These are phyloP conservation scores for Lasiodiplodia theobromae DNA, from an alignment of 2,329 filamentous ascomycete genomes.

Conservation along the genomic window DNA sequence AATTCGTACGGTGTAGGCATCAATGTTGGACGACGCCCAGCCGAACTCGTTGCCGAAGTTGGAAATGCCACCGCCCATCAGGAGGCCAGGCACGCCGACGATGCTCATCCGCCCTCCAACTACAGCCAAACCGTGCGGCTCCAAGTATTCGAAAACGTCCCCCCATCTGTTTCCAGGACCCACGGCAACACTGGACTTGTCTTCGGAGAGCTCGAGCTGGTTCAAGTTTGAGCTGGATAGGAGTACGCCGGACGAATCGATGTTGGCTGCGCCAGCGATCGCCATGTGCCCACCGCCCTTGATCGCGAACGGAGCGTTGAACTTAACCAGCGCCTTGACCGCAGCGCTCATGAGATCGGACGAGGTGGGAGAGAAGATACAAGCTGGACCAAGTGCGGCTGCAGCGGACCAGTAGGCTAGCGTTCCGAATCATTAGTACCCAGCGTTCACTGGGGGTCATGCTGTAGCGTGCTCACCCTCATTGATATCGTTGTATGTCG, in stretches of 20 bases:
- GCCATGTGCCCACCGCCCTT: slow-evolving; percentile 39
- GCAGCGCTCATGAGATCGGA: slow-evolving; percentile 5
- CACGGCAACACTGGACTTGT: slow-evolving; percentile 37
- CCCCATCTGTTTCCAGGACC: slow-evolving; percentile 42
- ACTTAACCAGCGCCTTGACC: slow-evolving; percentile 3
- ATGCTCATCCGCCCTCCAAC: slow-evolving; percentile 49
- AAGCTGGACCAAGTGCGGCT: slow-evolving; percentile 29
- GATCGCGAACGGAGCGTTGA: slow-evolving; percentile 33
- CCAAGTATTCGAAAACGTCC: slow-evolving; percentile 39
- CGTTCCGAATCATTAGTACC: background rate
- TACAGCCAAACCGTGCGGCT: slow-evolving; percentile 35
- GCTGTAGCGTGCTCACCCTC: background rate
- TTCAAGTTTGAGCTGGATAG: slow-evolving; percentile 36
- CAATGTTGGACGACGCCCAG: slow-evolving; percentile 56
- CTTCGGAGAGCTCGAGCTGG: slow-evolving; percentile 36
- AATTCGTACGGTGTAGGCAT: slow-evolving; percentile 56
- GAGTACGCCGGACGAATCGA: slow-evolving; percentile 31
- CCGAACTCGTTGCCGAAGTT: slow-evolving; percentile 49
- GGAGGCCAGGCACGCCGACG: slow-evolving; percentile 56
- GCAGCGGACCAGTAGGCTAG: slow-evolving; percentile 13
- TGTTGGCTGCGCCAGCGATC: slow-evolving; percentile 33
- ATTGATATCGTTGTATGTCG: background rate
- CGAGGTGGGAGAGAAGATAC: slow-evolving; percentile 1
- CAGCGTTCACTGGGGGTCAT: background rate
- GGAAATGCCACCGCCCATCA: slow-evolving; percentile 50